Evolutionary conservation across 352 stramenopile genomes (phyloP), one percentile per base, ranked within the genome.

Genomic region (Globisporangium emineosum): DNA sequence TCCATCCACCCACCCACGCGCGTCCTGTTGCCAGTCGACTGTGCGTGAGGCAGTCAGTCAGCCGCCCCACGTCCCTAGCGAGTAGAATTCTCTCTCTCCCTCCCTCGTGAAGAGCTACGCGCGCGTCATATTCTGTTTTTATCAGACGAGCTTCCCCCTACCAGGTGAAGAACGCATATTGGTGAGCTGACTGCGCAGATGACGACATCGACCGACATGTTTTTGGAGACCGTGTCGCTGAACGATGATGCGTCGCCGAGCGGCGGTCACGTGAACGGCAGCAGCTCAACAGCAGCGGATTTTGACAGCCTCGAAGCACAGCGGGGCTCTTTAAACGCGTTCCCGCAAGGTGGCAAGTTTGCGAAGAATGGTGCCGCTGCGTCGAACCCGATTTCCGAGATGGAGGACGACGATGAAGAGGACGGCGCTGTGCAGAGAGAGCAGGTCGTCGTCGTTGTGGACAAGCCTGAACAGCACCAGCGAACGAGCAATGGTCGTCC

Each of bases 201-300:
- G 70, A 72, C 71, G 29, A 78, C 70, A 52, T 54, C 70, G 4
- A 71, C 67, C 27, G 68, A 74, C 29, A 77, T 70, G 66, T 90
- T 78, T 61, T 76, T 93, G 56, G 81, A 93, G 65, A 93, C 81
- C 2, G 83, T 93, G 33, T 91, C 81, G 35, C 70, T 91, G 42
- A 90, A 88, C 63, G 83, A 93, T 53, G 83, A 92, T 60, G 64
- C 68, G 25, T 15, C 60, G 30, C 25, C 50, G 5, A 52, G 21
- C 6, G 67, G 64, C 23, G 55, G 47, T 13, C 54, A 51, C 27
- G 17, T 60, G 21, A 75, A 67, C 9, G 66, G 45, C 5, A 30
- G 60, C 76, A 57, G 27, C 51, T 17, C n/a, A 1, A 27, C 52
- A 17, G 29, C 37, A 53, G n/a, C n/a, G n/a, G 62, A 82, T 52